Base-by-base conservation (phyloP, 2,329 filamentous ascomycete genomes). In the Helotiales sp. region DNA sequence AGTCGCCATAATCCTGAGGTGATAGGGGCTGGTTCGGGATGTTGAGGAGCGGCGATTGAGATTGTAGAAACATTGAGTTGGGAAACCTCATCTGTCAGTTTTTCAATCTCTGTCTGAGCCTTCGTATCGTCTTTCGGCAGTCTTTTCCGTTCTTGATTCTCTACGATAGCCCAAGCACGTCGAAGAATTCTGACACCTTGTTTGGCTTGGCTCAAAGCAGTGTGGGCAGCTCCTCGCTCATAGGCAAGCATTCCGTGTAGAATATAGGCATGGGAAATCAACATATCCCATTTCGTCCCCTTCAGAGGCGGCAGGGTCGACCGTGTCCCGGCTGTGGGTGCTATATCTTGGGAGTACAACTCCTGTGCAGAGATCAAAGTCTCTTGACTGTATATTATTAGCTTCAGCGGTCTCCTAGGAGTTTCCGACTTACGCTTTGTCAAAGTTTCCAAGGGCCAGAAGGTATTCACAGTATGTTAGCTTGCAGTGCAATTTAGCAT, bases 1-100 rank as follows among this genome's bases (percentile, higher is more conserved):
- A 96, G 78, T 5, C 82, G 79, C 93, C 93, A 98, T 67, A 93
- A 92, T 2, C 83, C 81, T 0, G 91, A 85, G 52, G 86, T 86
- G 55, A 80, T 79, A 24, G 76, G 69, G 2, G 75, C 72, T 31
- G 40, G 56, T 17, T 59, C 59, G 7, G 49, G 49, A 7, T 52
- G 51, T 24, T 46, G 40, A 25, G 77, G 76, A 46, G 74, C 75
- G 2, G 74, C 73, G 24, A 77, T 75, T 33, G 75, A 73, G 19
- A 75, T 67, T 51, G 68, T 61, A 30, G 68, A 74, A 15, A 73
- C 59, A 52, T 58, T 71, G 44, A 74, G 56, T 17, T 69, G 63
- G n/a, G 71, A 73, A 40, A 73, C 58, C 27, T 69, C 68, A 40
- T 71, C 65, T 17, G 65, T 48, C 8, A 73, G 38, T 19, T 61